These are phyloP conservation scores for Begonia masoniana DNA, from an alignment of 306 rosid species.

Conservation along the genomic window DNA sequence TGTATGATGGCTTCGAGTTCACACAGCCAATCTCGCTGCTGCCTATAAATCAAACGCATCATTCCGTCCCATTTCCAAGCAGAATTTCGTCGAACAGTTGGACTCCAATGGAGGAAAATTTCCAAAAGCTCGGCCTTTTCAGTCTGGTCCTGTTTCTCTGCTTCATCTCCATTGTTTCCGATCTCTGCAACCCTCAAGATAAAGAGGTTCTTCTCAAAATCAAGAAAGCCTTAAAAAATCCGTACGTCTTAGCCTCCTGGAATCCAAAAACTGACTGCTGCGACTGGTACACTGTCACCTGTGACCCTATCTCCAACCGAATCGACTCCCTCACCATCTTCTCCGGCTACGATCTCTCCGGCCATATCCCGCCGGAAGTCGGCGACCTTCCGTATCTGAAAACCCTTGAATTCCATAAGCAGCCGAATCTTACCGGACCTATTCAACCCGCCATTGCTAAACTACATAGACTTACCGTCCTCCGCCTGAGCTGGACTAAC, in stretches of 20 bases:
- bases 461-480: slow-evolving; percentile 32
- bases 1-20: too few species aligned
- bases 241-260: slow-evolving; percentile 54
- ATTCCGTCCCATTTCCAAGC: too few species aligned
- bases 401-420: slow-evolving; percentile 41
- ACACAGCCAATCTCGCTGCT: too few species aligned
- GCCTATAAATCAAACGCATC: too few species aligned
- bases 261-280: slow-evolving; percentile 49
- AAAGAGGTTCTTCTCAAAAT: slow-evolving; percentile 54
- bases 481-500: slow-evolving; percentile 34
- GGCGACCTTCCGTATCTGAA: slow-evolving; percentile 58
- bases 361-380: slow-evolving; percentile 43
- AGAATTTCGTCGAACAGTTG: too few species aligned
- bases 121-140: neutral
- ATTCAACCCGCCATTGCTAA: slow-evolving; percentile 48
- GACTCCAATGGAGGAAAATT: too few species aligned
- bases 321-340: slow-evolving; percentile 36
- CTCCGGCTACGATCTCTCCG: slow-evolving; percentile 21
- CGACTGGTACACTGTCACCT: slow-evolving; percentile 41
- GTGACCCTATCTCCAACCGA: slow-evolving; percentile 47
- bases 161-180: slow-evolving; percentile 23
- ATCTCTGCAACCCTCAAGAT: slow-evolving; percentile 53
- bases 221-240: slow-evolving; percentile 54
- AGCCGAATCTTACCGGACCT: slow-evolving; percentile 41
- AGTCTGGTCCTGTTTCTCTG: slow-evolving; percentile 8